Conservation (phyloP, 2,329 filamentous ascomycete species). For the Colletotrichum incanum region DNA sequence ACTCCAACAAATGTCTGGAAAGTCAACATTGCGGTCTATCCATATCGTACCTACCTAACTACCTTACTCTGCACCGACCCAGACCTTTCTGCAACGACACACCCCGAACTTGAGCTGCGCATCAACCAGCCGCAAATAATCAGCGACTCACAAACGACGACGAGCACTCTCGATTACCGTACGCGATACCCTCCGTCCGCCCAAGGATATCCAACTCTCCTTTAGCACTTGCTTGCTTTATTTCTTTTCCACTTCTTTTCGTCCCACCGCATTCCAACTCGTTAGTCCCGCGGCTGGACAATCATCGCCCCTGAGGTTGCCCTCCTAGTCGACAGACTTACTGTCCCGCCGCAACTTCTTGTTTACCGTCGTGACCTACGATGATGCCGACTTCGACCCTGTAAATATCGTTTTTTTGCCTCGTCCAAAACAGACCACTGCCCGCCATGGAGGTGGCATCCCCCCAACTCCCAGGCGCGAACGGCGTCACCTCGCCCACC, state of each 20-base stretch:
- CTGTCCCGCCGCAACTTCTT: slow-evolving; percentile 13
- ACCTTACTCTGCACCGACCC: background rate
- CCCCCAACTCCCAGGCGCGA: slow-evolving; percentile 61
- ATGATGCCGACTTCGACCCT: slow-evolving; percentile 41
- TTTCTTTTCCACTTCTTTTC: slow-evolving; percentile 25
- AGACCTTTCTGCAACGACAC: slow-evolving; percentile 14
- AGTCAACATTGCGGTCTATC: slow-evolving; percentile 37
- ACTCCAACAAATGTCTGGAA: slow-evolving; percentile 25
- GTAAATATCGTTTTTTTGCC: slow-evolving; percentile 42
- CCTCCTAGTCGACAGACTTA: slow-evolving; percentile 32
- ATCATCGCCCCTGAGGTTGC: slow-evolving; percentile 29
- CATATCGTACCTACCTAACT: slow-evolving; percentile 6
- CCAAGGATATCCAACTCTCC: slow-evolving; percentile 24
- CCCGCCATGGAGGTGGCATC: slow-evolving; percentile 69
- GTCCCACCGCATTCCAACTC: slow-evolving; percentile 15
- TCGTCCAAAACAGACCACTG: slow-evolving; percentile 41
- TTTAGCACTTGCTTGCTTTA: slow-evolving; percentile 25
- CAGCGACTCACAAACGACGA: slow-evolving; percentile 24
- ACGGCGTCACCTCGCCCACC: slow-evolving; percentile 61
- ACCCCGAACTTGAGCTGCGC: slow-evolving; percentile 12
- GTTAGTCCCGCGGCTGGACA: slow-evolving; percentile 27
- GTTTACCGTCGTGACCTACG: slow-evolving; percentile 25
- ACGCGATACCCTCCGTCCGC: slow-evolving; percentile 34
- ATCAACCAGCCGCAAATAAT: slow-evolving; percentile 28
- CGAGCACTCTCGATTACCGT: slow-evolving; percentile 13